Percentiles rank a stretch among this genome's conserved stretches.
Conservation (phyloP, 148 eudicot species). For the Hydrangea macrophylla region DNA sequence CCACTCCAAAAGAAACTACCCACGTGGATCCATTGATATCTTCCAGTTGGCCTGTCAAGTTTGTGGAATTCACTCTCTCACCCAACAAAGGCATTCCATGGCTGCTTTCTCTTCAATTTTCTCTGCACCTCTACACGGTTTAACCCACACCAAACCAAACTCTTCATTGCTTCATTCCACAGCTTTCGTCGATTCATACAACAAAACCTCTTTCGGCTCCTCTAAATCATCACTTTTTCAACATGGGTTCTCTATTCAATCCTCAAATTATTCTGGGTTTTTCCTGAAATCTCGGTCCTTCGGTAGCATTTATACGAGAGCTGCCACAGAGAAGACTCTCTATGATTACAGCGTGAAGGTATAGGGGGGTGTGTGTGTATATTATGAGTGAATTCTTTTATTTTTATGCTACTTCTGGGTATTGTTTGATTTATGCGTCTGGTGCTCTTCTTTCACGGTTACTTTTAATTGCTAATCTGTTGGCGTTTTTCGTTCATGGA, state of each 20-base stretch:
- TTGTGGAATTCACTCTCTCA: background rate
- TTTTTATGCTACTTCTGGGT: background rate
- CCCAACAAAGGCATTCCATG: slow-evolving; percentile 4
- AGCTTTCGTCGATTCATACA: slow-evolving; percentile 27
- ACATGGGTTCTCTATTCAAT: slow-evolving; percentile 42
- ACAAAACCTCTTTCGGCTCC: slow-evolving; percentile 33
- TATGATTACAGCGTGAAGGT: slow-evolving; percentile 91
- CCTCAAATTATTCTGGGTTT: slow-evolving; percentile 42
- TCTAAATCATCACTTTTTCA: slow-evolving; percentile 43
- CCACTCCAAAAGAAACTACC: too few relatives aligned
- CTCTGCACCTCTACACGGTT: slow-evolving; percentile 30
- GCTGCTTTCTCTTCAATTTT: slow-evolving; percentile 50
- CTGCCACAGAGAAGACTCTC: slow-evolving; percentile 69
- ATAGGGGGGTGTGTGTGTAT: background rate
- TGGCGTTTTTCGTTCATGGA: background rate
- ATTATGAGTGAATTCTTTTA: background rate
- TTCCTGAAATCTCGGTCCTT: slow-evolving; percentile 32
- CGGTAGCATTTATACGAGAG: slow-evolving; percentile 47
- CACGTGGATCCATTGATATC: too few relatives aligned
- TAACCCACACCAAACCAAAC: slow-evolving; percentile 14
- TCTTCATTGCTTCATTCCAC: slow-evolving; percentile 22
- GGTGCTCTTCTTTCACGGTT: background rate
- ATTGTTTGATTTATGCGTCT: background rate
- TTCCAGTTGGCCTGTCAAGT: too few relatives aligned
- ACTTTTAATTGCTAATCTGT: background rate